Evolutionary conservation across 345 rosid genomes (phyloP).

Genomic region (Schrenkiella parvula): DNA sequence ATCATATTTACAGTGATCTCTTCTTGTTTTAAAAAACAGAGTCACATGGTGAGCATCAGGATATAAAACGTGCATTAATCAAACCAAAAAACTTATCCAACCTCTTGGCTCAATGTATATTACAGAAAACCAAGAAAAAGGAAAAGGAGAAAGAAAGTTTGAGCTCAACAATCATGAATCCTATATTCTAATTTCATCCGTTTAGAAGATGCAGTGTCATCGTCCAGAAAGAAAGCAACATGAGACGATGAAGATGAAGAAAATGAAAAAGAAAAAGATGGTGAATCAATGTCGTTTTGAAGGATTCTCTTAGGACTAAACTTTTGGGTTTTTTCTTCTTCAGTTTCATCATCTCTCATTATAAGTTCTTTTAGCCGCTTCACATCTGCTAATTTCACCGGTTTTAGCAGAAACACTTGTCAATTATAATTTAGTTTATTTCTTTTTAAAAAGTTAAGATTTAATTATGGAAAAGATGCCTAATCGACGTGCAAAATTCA

Average conservation of each 20-base stretch:
- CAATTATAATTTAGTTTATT: too few relatives aligned
- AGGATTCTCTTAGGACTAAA: slow-evolving; percentile 35
- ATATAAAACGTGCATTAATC: background rate
- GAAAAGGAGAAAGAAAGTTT: background rate
- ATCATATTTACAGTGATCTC: background rate
- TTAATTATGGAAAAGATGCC: too few relatives aligned
- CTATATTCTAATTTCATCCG: background rate
- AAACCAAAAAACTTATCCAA: background rate
- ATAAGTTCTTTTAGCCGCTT: slow-evolving; percentile 50
- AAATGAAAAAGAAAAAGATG: background rate
- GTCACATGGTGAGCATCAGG: background rate
- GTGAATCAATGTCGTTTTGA: slow-evolving; percentile 6
- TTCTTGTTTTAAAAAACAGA: background rate
- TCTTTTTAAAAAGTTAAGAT: too few relatives aligned
- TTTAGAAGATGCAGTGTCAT: slow-evolving; percentile 15
- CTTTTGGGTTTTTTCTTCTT: slow-evolving; percentile 13
- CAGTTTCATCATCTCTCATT: slow-evolving; percentile 28
- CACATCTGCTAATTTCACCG: slow-evolving; percentile 69
- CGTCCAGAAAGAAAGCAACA: slow-evolving; percentile 1
- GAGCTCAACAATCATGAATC: background rate
- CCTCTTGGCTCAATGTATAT: background rate
- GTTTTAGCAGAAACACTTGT: slow-evolving; percentile 80
- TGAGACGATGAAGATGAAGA: background rate
- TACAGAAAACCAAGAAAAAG: background rate
- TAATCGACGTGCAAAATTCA: too few relatives aligned